Evolutionary conservation across 352 stramenopile species (phyloP).

Genomic region (Phytophthora pini): DNA sequence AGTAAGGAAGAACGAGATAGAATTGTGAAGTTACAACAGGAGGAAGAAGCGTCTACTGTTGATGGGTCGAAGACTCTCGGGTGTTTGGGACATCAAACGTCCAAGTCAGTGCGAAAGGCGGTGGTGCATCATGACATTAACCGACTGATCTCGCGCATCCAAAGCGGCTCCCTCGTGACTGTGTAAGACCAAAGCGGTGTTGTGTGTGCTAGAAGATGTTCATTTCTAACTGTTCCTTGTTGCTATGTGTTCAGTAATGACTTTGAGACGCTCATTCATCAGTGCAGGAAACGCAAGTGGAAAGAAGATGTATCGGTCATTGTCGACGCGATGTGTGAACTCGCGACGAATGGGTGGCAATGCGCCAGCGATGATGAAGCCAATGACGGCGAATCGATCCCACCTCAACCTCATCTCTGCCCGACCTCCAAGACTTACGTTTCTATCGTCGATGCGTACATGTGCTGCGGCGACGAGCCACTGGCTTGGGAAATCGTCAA

Average conservation of each 20-base stretch:
- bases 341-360: constrained; percentile 58
- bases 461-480: constrained; percentile 65
- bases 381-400: constrained; percentile 20
- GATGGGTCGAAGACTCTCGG: constrained; percentile 53
- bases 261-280: constrained; percentile 84
- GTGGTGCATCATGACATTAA: constrained; percentile 78
- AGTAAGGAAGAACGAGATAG: constrained; percentile 42
- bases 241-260: constrained; percentile 53
- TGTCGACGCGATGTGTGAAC: constrained; percentile 57
- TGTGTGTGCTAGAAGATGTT: neutral
- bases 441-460: constrained; percentile 78
- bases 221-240: constrained; percentile 6
- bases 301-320: constrained; percentile 73
- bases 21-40: constrained; percentile 20
- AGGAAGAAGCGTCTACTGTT: constrained; percentile 19
- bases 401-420: constrained; percentile 59
- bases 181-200: constrained; percentile 47
- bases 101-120: constrained; percentile 63
- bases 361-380: constrained; percentile 3
- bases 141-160: constrained; percentile 60
- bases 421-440: constrained; percentile 75
- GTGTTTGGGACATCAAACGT: constrained; percentile 70
- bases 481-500: constrained; percentile 65
- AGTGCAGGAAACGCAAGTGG: constrained; percentile 86
- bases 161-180: constrained; percentile 50